Evolutionary conservation across 495 filamentous ascomycete genomes (phyloP).

Genomic region (Penicillium roqueforti): DNA sequence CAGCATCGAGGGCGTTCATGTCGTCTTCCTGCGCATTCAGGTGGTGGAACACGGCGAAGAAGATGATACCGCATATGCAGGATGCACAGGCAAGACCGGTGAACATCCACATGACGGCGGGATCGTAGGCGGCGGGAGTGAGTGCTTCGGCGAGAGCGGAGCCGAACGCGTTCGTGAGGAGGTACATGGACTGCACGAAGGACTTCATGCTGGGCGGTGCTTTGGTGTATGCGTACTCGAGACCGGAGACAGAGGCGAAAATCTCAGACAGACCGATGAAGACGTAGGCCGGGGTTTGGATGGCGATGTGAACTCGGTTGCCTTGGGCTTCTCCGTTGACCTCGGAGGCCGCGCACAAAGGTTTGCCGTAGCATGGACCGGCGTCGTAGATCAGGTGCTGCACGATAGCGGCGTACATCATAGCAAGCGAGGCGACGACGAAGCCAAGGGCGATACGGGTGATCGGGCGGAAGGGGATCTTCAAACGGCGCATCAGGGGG

Average conservation of each 20-base stretch:
- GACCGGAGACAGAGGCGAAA: slow-evolving; percentile 64
- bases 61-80: slow-evolving; percentile 41
- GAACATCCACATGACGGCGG: slow-evolving; percentile 67
- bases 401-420: slow-evolving; percentile 63
- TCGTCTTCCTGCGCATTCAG: slow-evolving; percentile 44
- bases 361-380: slow-evolving; percentile 45
- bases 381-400: slow-evolving; percentile 68
- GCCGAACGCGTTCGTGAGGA: slow-evolving; percentile 70
- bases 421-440: slow-evolving; percentile 58
- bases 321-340: slow-evolving; percentile 31
- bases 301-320: slow-evolving; percentile 59
- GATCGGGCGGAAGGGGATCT: slow-evolving; percentile 66
- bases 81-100: slow-evolving; percentile 51
- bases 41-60: slow-evolving; percentile 42
- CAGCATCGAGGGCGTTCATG: slow-evolving; percentile 46
- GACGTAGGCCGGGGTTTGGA: slow-evolving; percentile 66
- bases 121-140: slow-evolving; percentile 64
- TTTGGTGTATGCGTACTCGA: slow-evolving; percentile 80
- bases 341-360: slow-evolving; percentile 31
- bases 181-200: slow-evolving; percentile 69
- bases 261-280: slow-evolving; percentile 72
- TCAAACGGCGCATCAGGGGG: slow-evolving; percentile 58
- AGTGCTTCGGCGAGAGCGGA: slow-evolving; percentile 69
- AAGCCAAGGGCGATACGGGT: slow-evolving; percentile 73
- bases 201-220: slow-evolving; percentile 78